A percentile compares a stretch with the other conserved stretches of the same genome.
phyloP scores from a whole-genome alignment of 2,329 filamentous ascomycete genomes.

The Whalleya microplaca region DNA sequence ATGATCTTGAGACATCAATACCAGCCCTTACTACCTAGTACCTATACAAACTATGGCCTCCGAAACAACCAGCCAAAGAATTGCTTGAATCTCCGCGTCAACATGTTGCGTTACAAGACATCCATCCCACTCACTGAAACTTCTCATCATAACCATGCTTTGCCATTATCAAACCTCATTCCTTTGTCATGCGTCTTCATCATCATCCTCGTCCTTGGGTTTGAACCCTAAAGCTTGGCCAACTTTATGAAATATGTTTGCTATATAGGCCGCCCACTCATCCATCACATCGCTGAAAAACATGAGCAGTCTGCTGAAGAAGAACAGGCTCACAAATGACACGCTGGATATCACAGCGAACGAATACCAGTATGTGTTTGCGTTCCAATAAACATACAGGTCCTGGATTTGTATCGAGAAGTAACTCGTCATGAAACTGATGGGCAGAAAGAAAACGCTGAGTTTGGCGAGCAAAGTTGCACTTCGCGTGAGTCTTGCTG shows the following conservation, averaged over 20 bases:
- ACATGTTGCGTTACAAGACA: background rate
- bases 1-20: too few relatives aligned
- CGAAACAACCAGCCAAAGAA: background rate
- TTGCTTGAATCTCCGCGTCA: background rate
- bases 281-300: conserved; percentile 50
- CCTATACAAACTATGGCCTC: too few relatives aligned
- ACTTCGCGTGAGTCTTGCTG: conserved; percentile 71
- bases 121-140: background rate
- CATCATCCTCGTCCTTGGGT: conserved; percentile 19
- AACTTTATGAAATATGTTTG: conserved; percentile 17
- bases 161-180: background rate
- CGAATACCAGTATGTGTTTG: conserved; percentile 67
- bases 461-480: conserved; percentile 75
- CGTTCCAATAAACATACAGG: conserved; percentile 59
- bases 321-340: conserved; percentile 62
- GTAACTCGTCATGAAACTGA: conserved; percentile 75
- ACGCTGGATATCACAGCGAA: conserved; percentile 67
- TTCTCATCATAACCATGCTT: background rate
- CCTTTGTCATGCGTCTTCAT: conserved; percentile 6
- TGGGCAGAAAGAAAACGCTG: conserved; percentile 75
- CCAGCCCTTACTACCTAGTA: too few relatives aligned
- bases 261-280: conserved; percentile 36
- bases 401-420: conserved; percentile 69
- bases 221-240: conserved; percentile 16
- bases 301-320: conserved; percentile 52